These are phyloP conservation scores for Paspalum vaginatum DNA, from an alignment of 176 grass and related monocot species.

Conservation along the genomic window DNA sequence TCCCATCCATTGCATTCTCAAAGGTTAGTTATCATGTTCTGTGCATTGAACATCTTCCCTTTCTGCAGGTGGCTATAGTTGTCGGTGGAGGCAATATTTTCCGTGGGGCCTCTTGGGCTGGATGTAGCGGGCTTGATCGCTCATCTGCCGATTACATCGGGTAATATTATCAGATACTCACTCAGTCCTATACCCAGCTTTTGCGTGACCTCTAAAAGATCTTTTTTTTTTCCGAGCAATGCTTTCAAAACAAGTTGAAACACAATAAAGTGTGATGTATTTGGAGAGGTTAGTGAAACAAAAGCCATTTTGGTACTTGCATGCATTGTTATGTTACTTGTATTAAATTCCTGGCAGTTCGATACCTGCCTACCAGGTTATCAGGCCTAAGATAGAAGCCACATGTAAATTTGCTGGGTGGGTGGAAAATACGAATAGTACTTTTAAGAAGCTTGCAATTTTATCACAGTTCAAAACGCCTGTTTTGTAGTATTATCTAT, in stretches of 20 bases:
- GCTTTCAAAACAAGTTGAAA: neutral
- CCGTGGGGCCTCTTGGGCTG: slow-evolving; percentile 92
- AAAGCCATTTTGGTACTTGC: neutral
- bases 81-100: slow-evolving; percentile 99
- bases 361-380: neutral
- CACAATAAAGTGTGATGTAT: neutral
- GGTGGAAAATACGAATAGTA: neutral
- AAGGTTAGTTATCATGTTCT: neutral
- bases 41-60: slow-evolving; percentile 7
- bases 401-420: neutral
- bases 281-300: neutral
- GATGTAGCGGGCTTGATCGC: slow-evolving; percentile 89
- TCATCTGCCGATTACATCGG: slow-evolving; percentile 97
- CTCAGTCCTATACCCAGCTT: neutral
- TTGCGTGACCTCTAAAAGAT: neutral
- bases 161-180: slow-evolving; percentile 45
- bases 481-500: neutral
- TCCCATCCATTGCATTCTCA: too few species aligned
- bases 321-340: neutral
- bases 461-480: slow-evolving; percentile 1
- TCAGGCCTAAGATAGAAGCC: neutral
- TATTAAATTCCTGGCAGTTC: slow-evolving; percentile 1
- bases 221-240: too few species aligned
- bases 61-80: slow-evolving; percentile 85
- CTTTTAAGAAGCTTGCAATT: neutral